Evolutionary conservation across 331 rosid species (phyloP), one percentile per base, ranked within the genome.

Genomic region (Ulmus americana): DNA sequence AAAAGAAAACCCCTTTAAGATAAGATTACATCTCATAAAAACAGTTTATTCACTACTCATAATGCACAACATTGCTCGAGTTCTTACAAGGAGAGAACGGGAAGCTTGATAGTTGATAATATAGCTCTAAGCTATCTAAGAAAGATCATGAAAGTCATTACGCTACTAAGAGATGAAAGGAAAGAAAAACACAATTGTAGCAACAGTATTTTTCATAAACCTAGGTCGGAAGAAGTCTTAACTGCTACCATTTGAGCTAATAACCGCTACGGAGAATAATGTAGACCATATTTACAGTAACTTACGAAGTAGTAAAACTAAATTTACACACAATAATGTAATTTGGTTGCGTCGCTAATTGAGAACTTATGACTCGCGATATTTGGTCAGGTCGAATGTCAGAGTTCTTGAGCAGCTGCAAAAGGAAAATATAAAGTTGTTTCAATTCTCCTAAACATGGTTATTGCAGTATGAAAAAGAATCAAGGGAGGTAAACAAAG

Each of bases 391-490:
- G 85, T 94, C 95, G 69, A 94, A 90, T 61, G 97, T 79, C 77
- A 94, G 79, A 11, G 97, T 94, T 74, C 83, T 79, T 46, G 99
- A 94, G 83, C 97, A 94, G 70, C 99, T 94, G 97, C 72, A 59
- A 43, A 38, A 61, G 42, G 8, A 10, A 70, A 69, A 15, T 43
- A 18, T 2, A 2, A 45, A 35, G 42, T 16, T 10, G 12, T 1
- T 28, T 7, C 46, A 10, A 20, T 20, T 18, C 41, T 39, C 20
- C 13, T 2, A 22, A 2, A 8, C 42, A 14, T 65, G 12, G 1
- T 1, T 40, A 2, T 11, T n/a, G 45, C 42, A 72, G n/a, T 7
- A 11, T 18, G 41, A 48, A 20, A 43, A 18, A 46, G 15, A 15
- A 56, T 3, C 2, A 55, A 3, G 0, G 12, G 13, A 35, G 18